phyloP scores from a whole-genome alignment of 106 monocot genomes.

The Triglochin maritima region DNA sequence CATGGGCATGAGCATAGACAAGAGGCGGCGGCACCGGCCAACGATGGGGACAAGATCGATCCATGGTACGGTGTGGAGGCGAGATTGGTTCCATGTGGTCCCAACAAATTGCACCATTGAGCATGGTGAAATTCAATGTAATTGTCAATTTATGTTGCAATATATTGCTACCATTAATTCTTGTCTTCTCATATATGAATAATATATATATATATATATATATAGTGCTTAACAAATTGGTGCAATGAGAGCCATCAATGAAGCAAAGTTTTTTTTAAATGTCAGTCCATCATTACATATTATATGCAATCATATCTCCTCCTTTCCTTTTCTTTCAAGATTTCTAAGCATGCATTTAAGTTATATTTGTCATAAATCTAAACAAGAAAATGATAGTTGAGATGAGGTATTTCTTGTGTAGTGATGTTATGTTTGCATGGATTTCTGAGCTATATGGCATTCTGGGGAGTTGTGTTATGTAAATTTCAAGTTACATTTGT shows the following conservation, averaged over 20 bases:
- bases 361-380: too few species aligned
- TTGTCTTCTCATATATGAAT: too few species aligned
- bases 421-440: background rate
- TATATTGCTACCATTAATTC: background rate
- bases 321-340: too few species aligned
- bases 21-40: background rate
- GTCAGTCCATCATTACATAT: too few species aligned
- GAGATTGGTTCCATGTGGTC: constrained; percentile 1
- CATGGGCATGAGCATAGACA: too few species aligned
- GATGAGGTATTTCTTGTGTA: background rate
- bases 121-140: background rate
- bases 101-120: constrained; percentile 2
- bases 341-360: too few species aligned
- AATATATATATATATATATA: too few species aligned
- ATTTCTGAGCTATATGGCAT: background rate
- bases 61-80: background rate
- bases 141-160: background rate
- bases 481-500: too few species aligned
- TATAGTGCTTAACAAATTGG: too few species aligned
- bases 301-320: too few species aligned
- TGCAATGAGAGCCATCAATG: too few species aligned
- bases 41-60: background rate
- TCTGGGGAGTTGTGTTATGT: background rate
- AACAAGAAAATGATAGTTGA: background rate
- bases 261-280: too few species aligned